A percentile compares a stretch with the other conserved stretches of the same genome.
These are phyloP conservation scores for Quercus gilva DNA, from an alignment of 306 rosid genomes.

Conservation along the genomic window DNA sequence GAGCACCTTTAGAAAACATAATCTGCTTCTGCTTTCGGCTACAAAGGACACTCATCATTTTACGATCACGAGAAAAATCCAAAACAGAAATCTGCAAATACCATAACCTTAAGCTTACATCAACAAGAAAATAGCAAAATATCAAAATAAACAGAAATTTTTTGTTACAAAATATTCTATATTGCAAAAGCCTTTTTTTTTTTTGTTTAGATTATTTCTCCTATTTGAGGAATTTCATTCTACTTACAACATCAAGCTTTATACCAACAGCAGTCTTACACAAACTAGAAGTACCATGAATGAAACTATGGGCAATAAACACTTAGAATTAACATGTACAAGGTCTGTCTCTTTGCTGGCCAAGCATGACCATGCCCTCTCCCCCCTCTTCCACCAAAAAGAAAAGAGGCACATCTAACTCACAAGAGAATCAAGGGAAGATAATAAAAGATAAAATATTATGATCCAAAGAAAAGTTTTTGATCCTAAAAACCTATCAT, in stretches of 20 bases:
- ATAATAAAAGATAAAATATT: too few species aligned
- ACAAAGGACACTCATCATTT: constrained; percentile 97
- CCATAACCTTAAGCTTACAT: constrained; percentile 31
- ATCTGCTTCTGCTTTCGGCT: constrained; percentile 74
- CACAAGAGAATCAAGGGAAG: too few species aligned
- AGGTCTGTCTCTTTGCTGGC: too few species aligned
- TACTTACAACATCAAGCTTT: background rate
- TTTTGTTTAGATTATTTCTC: background rate
- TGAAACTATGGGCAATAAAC: too few species aligned
- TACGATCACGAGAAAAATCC: constrained; percentile 93
- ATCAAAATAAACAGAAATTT: background rate
- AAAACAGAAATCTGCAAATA: constrained; percentile 66
- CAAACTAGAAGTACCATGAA: background rate
- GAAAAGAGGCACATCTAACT: too few species aligned
- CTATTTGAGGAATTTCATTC: background rate
- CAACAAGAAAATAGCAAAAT: constrained; percentile 7
- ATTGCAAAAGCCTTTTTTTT: background rate
- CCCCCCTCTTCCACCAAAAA: too few species aligned
- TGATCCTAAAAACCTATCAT: too few species aligned
- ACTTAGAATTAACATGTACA: too few species aligned
- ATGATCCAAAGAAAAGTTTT: too few species aligned
- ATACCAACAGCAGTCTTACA: background rate
- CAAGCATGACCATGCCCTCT: too few species aligned
- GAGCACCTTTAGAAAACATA: constrained; percentile 94
- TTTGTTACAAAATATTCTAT: background rate